Conservation (phyloP, 148 eudicot species). For the Oxyria digyna region DNA sequence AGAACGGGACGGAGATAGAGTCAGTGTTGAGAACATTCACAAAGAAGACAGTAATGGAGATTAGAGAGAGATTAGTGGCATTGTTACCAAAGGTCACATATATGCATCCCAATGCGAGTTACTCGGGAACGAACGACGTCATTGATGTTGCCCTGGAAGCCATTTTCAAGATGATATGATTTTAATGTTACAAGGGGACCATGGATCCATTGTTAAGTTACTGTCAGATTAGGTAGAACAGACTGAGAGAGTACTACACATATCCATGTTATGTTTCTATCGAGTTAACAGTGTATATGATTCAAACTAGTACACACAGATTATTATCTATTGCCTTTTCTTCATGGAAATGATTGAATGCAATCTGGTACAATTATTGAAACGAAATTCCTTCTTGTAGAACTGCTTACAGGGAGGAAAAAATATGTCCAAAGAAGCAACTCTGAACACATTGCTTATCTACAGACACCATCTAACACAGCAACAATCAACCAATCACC, state of each 20-base stretch:
- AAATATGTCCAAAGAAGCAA: conserved; percentile 4
- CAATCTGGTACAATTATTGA: conserved; percentile 9
- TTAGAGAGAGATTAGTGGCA: no score
- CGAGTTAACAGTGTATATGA: background rate
- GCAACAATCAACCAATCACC: background rate
- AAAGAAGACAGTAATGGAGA: no score
- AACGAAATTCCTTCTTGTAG: conserved; percentile 5
- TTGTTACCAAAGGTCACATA: no score
- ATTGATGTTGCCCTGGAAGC: no score
- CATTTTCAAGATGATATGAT: no score
- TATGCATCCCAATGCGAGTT: no score
- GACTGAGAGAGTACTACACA: background rate
- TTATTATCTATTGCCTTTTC: background rate
- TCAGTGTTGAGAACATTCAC: no score
- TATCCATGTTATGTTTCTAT: conserved; percentile 2
- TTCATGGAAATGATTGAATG: conserved; percentile 7
- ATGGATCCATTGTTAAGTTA: background rate
- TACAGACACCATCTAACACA: conserved; percentile 4
- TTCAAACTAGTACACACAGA: background rate
- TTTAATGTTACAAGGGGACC: background rate
- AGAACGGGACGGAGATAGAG: no score
- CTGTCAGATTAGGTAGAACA: background rate
- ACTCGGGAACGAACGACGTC: no score
- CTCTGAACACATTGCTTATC: background rate
- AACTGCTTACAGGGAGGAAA: background rate